Evolutionary conservation across 805 yeast genomes (phyloP), one percentile per base, ranked within the genome.

Genomic region (Candida stauntonica): DNA sequence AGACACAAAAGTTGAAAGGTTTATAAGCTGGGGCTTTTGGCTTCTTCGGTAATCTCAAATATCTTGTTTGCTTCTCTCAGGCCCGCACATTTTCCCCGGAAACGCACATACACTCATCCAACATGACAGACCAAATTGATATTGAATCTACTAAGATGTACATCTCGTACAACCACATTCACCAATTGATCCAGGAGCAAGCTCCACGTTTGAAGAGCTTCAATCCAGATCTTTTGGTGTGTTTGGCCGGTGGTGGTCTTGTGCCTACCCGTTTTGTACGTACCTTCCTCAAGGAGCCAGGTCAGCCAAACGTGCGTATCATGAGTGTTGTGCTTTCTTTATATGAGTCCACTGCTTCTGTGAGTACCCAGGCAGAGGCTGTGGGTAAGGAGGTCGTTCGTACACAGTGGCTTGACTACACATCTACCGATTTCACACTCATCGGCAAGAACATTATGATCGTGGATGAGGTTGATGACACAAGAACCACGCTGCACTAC

Each of bases 181-280:
- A 84, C 59, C 85, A 83, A 61, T 64, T 80, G 50, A 79, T 85
- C 61, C 84, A 79, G 55, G 73, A 69, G 45, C 58, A 71, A 13
- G 80, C 88, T 13, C 77, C 70, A 39, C 74, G 71, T 47, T 74
- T 84, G 60, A 79, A 77, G 60, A 63, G 66, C 19, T 81, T 86
- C 68, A 77, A 86, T 52, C 95, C 96, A 28, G 95, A 89, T 62
- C 72, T 86, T 42, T 86, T 89, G 64, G 86, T 91, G 46, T 97
- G 98, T 51, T 87, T 91, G 55, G 99, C 95, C 57, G 96, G 96
- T 53, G 96, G 99, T 60, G 99, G 98, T 2, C 86, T 91, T 63
- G 93, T 91, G 42, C 99, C 98, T 19, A 97, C 99, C 7, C 79
- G 99, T 62, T 93, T 93, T 65, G 73, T 91, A 60, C 79, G 99